These are phyloP conservation scores for Cryphonectria radicalis DNA, from an alignment of 2,329 filamentous ascomycete species.

Conservation along the genomic window DNA sequence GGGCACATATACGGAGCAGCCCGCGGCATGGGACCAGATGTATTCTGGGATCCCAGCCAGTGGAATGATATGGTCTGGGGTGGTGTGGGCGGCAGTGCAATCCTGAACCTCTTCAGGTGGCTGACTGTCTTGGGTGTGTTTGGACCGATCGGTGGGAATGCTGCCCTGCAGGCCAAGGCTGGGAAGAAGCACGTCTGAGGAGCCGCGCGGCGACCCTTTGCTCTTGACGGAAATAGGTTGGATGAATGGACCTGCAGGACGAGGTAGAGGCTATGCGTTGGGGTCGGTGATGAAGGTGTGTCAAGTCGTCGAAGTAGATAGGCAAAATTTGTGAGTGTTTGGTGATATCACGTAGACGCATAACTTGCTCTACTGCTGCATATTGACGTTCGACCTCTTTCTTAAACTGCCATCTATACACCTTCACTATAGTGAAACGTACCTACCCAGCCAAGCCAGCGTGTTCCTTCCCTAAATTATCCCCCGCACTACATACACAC, in stretches of 20 bases:
- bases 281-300: neutral
- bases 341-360: neutral
- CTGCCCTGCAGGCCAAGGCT: too few relatives aligned
- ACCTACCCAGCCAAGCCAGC: too few relatives aligned
- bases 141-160: constrained; percentile 25
- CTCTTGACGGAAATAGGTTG: neutral
- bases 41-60: constrained; percentile 32
- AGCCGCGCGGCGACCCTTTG: neutral
- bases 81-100: constrained; percentile 35
- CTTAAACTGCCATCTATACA: neutral
- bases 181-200: constrained; percentile 13
- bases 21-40: constrained; percentile 35
- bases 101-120: constrained; percentile 37
- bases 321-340: neutral
- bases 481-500: neutral
- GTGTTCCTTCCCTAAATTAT: too few relatives aligned
- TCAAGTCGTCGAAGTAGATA: neutral
- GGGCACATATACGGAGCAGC: constrained; percentile 42
- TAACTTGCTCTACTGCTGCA: neutral
- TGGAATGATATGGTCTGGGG: constrained; percentile 41
- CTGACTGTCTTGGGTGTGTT: constrained; percentile 36
- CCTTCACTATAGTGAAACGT: neutral
- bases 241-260: neutral
- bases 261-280: neutral
- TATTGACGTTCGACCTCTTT: neutral